Conservation (phyloP, 352 stramenopile species). For the Pythium guiyangense region DNA sequence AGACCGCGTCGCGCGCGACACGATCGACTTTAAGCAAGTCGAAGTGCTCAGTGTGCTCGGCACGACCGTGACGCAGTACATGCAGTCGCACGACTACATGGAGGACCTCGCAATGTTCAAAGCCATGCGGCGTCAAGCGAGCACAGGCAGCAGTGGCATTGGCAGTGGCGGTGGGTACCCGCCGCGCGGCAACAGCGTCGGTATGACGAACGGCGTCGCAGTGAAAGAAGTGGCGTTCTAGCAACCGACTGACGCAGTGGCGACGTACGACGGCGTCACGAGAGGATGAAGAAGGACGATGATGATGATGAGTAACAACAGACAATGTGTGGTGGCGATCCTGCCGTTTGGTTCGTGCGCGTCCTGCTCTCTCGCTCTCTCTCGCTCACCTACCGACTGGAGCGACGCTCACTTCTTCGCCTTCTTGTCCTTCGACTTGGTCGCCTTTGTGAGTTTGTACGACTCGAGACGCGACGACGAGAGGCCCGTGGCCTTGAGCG, state of each 20-base stretch:
- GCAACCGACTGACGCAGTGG: too few species aligned
- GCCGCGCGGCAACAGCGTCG: constrained; percentile 2
- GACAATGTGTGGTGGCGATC: too few species aligned
- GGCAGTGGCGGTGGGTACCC: background rate
- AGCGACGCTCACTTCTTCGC: background rate
- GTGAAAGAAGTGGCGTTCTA: constrained; percentile 86
- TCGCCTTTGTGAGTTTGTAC: constrained; percentile 69
- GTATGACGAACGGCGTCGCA: constrained; percentile 16
- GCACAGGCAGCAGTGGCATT: background rate
- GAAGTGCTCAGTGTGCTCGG: constrained; percentile 86
- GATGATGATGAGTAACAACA: background rate
- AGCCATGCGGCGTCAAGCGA: constrained; percentile 23
- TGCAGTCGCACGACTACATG: constrained; percentile 79
- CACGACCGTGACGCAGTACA: constrained; percentile 86
- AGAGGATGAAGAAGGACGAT: too few species aligned
- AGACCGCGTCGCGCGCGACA: constrained; percentile 70
- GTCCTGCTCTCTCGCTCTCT: background rate
- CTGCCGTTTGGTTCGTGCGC: too few species aligned
- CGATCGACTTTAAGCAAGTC: constrained; percentile 81
- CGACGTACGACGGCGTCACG: too few species aligned
- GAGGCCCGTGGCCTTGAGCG: constrained; percentile 48
- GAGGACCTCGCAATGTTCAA: constrained; percentile 74
- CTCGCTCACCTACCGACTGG: too few species aligned
- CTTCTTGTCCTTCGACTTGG: constrained; percentile 36
- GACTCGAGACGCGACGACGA: constrained; percentile 77